phyloP scores from a whole-genome alignment of 2,329 filamentous ascomycete genomes.

The Amauroascus niger region DNA sequence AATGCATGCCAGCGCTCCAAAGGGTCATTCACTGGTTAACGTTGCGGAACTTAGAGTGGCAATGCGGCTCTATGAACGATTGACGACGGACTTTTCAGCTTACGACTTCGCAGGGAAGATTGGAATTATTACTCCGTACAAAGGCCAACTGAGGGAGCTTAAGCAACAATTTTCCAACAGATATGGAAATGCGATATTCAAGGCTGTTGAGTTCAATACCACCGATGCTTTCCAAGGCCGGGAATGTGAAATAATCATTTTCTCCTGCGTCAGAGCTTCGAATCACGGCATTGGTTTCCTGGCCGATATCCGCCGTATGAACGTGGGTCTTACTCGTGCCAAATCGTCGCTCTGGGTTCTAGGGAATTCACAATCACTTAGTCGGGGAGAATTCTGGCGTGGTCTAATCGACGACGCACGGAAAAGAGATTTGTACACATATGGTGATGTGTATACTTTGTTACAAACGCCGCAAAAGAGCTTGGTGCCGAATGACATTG shows the following conservation, averaged over 20 bases:
- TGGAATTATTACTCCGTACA: slow-evolving; percentile 96
- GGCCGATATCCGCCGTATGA: slow-evolving; percentile 97
- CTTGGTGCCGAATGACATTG: slow-evolving; percentile 31
- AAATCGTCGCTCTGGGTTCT: slow-evolving; percentile 96
- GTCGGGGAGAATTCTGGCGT: slow-evolving; percentile 84
- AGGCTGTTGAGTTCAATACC: slow-evolving; percentile 91
- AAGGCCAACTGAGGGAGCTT: slow-evolving; percentile 76
- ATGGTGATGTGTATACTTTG: slow-evolving; percentile 51
- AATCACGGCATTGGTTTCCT: slow-evolving; percentile 96
- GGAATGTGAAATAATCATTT: slow-evolving; percentile 96
- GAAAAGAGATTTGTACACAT: slow-evolving; percentile 63
- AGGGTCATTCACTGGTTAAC: slow-evolving; percentile 85
- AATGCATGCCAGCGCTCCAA: slow-evolving; percentile 67
- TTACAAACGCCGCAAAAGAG: slow-evolving; percentile 46
- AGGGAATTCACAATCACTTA: slow-evolving; percentile 77
- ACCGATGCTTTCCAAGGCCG: slow-evolving; percentile 96
- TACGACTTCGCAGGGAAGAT: slow-evolving; percentile 72
- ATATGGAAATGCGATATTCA: slow-evolving; percentile 66
- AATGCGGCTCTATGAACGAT: slow-evolving; percentile 69
- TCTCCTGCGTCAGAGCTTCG: slow-evolving; percentile 91
- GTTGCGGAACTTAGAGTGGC: slow-evolving; percentile 77
- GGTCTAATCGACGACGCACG: slow-evolving; percentile 75
- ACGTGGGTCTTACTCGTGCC: slow-evolving; percentile 91
- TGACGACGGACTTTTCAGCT: slow-evolving; percentile 60
- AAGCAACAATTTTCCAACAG: slow-evolving; percentile 61